phyloP scores from a whole-genome alignment of 1,284 basidiomycete genomes.

The Tilletiopsis washingtonensis region DNA sequence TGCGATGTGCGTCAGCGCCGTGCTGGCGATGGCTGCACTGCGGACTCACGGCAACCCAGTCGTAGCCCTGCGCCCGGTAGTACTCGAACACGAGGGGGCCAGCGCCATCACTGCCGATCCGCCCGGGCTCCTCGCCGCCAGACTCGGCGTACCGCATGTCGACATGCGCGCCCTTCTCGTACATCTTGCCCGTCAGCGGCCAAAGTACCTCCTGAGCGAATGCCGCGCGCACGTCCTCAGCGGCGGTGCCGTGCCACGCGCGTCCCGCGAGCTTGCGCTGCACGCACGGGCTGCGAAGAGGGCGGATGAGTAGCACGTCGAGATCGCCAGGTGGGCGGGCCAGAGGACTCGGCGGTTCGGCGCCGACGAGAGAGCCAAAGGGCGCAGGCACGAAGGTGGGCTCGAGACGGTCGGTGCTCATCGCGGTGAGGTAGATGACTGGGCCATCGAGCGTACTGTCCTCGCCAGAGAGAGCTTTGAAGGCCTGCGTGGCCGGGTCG shows the following conservation, averaged over 20 bases:
- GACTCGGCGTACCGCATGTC: not conserved
- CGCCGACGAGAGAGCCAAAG: constrained; percentile 36
- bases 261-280: too few relatives aligned
- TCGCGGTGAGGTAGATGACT: constrained; percentile 72
- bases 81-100: not conserved
- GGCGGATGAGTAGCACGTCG: not conserved
- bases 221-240: not conserved
- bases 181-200: not conserved
- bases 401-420: constrained; percentile 76
- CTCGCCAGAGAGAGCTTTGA: constrained; percentile 33
- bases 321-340: not conserved
- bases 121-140: not conserved
- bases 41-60: not conserved
- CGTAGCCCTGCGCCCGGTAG: not conserved
- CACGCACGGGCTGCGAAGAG: not conserved
- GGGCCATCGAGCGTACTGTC: constrained; percentile 56
- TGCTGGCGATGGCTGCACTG: not conserved
- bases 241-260: not conserved
- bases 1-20: not conserved
- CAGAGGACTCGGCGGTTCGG: not conserved
- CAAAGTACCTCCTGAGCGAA: not conserved
- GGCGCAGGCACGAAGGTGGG: constrained; percentile 69
- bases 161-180: not conserved
- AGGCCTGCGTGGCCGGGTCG: constrained; percentile 54
- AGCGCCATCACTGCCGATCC: not conserved